Percentiles rank a stretch among this genome's conserved stretches.
These are phyloP conservation scores for Naganishia sp. DNA, from an alignment of 1,284 basidiomycete species.

Conservation along the genomic window DNA sequence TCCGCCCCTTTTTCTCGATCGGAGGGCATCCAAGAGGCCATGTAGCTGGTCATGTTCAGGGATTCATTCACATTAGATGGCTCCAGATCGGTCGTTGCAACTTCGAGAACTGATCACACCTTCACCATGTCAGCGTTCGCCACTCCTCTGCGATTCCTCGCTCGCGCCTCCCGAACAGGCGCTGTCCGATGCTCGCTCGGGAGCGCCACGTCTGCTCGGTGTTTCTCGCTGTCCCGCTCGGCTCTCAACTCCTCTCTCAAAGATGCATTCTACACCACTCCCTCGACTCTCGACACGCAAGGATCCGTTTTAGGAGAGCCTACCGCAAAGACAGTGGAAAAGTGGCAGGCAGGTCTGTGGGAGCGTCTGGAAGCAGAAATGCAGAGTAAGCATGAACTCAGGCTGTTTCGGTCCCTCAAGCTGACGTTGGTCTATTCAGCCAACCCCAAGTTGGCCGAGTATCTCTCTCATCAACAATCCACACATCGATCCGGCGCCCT, in stretches of 20 bases:
- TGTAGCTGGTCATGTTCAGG: not conserved
- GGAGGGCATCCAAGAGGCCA: not conserved
- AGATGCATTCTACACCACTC: slow-evolving; percentile 19
- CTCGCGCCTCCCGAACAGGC: not conserved
- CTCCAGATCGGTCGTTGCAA: not conserved
- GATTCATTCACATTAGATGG: not conserved
- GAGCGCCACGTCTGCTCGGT: not conserved
- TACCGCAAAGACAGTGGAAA: slow-evolving; percentile 38
- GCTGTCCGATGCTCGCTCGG: too few species aligned
- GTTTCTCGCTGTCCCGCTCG: slow-evolving; percentile 15
- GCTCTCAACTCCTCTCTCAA: slow-evolving; percentile 4
- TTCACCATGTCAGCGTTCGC: slow-evolving; percentile 9
- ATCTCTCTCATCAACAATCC: slow-evolving; percentile 6
- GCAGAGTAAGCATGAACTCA: slow-evolving; percentile 42
- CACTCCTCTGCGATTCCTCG: not conserved
- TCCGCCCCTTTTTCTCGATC: slow-evolving; percentile 22
- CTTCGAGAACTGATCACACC: not conserved
- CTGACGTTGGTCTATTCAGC: not conserved
- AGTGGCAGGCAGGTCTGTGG: slow-evolving; percentile 52
- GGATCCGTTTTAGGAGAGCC: slow-evolving; percentile 15
- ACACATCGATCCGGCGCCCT: slow-evolving; percentile 7
- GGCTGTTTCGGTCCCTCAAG: not conserved
- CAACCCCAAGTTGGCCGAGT: slow-evolving; percentile 13
- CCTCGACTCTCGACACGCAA: slow-evolving; percentile 14
- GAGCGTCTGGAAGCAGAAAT: slow-evolving; percentile 49